These are phyloP conservation scores for Ganoderma sinense DNA, from an alignment of 1,284 basidiomycete species.

Conservation along the genomic window DNA sequence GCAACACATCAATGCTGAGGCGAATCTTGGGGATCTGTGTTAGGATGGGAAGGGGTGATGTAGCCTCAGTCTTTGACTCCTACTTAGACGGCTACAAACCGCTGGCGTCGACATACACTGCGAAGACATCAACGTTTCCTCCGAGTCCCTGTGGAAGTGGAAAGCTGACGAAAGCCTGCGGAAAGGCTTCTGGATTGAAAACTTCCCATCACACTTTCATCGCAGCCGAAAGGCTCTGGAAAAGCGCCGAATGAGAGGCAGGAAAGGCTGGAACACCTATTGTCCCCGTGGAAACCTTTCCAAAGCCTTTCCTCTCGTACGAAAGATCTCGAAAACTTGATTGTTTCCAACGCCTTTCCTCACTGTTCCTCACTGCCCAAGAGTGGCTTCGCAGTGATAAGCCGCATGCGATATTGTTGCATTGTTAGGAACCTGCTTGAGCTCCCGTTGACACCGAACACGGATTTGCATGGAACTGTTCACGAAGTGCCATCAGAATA, in stretches of 20 bases:
- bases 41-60: not conserved
- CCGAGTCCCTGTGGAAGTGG: no score
- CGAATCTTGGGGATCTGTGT: not conserved
- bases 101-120: not conserved
- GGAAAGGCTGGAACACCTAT: not conserved
- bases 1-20: not conserved
- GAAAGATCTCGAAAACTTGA: not conserved
- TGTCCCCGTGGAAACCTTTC: not conserved
- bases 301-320: not conserved
- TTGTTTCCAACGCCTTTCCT: not conserved
- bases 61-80: not conserved
- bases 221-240: not conserved
- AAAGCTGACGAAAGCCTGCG: not conserved
- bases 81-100: not conserved
- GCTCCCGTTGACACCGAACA: no score
- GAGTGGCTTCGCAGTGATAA: not conserved
- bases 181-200: not conserved
- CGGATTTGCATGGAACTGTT: no score
- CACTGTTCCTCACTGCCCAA: not conserved
- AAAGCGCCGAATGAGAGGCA: not conserved
- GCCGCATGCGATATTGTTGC: no score
- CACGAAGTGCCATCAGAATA: no score
- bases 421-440: no score
- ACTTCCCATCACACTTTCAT: not conserved
- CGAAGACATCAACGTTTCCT: no score